Conservation (phyloP, 1,284 basidiomycete genomes). For the Polyporus tsugae region DNA sequence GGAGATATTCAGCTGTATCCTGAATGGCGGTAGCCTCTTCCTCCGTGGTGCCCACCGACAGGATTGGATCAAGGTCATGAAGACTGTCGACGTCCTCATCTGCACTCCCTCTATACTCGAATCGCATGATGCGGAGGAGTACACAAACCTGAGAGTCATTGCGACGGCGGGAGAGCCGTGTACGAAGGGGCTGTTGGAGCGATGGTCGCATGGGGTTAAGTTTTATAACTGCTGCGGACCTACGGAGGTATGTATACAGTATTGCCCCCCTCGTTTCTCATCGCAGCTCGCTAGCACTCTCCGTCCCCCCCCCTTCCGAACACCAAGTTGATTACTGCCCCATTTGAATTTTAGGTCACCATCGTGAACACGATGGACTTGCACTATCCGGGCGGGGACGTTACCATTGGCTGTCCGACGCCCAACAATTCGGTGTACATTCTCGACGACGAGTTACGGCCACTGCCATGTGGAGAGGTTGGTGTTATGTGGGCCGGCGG, state of each 20-base stretch:
- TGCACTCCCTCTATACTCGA: constrained; percentile 62
- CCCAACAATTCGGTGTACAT: constrained; percentile 64
- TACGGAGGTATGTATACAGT: constrained; percentile 44
- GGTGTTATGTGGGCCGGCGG: constrained; percentile 67
- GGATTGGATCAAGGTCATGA: constrained; percentile 59
- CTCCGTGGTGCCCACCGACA: constrained; percentile 57
- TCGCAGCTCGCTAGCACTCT: too few species aligned
- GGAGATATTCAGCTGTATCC: constrained; percentile 60
- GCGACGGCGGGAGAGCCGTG: constrained; percentile 64
- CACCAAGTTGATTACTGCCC: neutral
- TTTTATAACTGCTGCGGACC: constrained; percentile 56
- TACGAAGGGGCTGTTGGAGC: constrained; percentile 58
- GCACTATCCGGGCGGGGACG: constrained; percentile 47
- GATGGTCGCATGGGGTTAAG: constrained; percentile 47
- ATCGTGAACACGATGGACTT: constrained; percentile 63
- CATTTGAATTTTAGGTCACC: constrained; percentile 38
- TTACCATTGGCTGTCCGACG: constrained; percentile 58
- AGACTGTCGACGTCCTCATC: constrained; percentile 58
- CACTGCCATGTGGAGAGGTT: constrained; percentile 54
- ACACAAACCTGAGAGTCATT: constrained; percentile 57
- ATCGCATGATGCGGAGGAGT: constrained; percentile 56
- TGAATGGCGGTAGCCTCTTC: constrained; percentile 59
- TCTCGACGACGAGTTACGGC: constrained; percentile 53
- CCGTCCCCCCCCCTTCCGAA: too few species aligned
- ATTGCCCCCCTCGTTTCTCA: neutral